Evolutionary conservation across 345 rosid species (phyloP).

Genomic region (Cardamine resedifolia): DNA sequence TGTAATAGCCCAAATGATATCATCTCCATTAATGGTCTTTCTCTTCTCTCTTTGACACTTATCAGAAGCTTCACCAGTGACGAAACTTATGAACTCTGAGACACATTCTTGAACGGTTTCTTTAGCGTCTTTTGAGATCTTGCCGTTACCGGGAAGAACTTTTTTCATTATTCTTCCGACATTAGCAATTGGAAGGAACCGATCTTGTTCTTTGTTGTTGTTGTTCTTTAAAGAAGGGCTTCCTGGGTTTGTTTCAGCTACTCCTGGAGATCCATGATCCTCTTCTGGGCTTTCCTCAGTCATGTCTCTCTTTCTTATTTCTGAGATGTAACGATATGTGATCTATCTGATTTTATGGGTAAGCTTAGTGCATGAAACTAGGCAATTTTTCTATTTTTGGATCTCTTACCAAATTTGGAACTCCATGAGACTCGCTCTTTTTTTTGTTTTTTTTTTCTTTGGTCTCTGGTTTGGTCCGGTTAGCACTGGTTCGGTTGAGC

Average conservation of each 20-base stretch:
- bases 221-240: constrained; percentile 48
- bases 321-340: constrained; percentile 11
- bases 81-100: constrained; percentile 73
- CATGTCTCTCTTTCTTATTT: constrained; percentile 37
- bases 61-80: constrained; percentile 71
- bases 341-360: constrained; percentile 33
- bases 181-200: constrained; percentile 70
- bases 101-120: constrained; percentile 80
- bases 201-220: constrained; percentile 58
- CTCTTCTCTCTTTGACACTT: constrained; percentile 72
- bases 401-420: constrained; percentile 23
- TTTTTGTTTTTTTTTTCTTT: neutral
- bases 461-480: neutral
- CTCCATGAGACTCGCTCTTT: constrained; percentile 30
- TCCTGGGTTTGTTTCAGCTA: constrained; percentile 45
- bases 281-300: constrained; percentile 59
- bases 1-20: constrained; percentile 74
- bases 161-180: constrained; percentile 82
- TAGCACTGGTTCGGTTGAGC: neutral
- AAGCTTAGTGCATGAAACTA: constrained; percentile 34
- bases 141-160: constrained; percentile 61
- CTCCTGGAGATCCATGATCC: constrained; percentile 34
- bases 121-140: constrained; percentile 70
- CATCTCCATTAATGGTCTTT: constrained; percentile 73
- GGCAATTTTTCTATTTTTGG: constrained; percentile 33